Conservation (phyloP, 2,329 filamentous ascomycete genomes). For the Dothidotthia symphoricarpi region DNA sequence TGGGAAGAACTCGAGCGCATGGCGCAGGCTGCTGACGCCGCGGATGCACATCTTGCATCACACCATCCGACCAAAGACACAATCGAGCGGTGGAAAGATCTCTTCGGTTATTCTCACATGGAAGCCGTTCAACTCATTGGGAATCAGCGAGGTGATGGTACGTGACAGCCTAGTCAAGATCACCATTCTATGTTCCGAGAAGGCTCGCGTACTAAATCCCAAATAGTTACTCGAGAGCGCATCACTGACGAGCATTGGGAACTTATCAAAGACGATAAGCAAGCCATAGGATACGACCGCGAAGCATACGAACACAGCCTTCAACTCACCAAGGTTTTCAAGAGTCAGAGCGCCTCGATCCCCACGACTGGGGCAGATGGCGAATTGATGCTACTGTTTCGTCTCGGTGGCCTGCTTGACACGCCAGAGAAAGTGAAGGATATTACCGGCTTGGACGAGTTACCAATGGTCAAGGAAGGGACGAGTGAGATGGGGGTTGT, state of each 20-base stretch:
- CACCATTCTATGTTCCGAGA: not conserved
- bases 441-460: constrained; percentile 26
- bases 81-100: constrained; percentile 34
- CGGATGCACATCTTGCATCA: constrained; percentile 12
- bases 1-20: constrained; percentile 21
- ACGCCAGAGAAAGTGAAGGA: constrained; percentile 26
- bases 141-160: constrained; percentile 32
- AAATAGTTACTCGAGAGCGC: constrained; percentile 27
- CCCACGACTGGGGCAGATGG: constrained; percentile 14
- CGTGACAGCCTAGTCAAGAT: not conserved
- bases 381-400: constrained; percentile 27
- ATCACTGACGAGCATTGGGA: constrained; percentile 42
- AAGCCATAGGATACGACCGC: constrained; percentile 38
- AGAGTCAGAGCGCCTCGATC: constrained; percentile 19
- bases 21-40: constrained; percentile 10
- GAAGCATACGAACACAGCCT: constrained; percentile 44
- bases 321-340: constrained; percentile 26
- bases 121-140: constrained; percentile 37
- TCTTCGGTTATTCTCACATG: constrained; percentile 35
- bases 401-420: constrained; percentile 28
- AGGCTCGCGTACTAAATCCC: not conserved
- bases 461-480: constrained; percentile 26
- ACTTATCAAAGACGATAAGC: constrained; percentile 28
- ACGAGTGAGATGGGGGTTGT: constrained; percentile 21
- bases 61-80: constrained; percentile 20